phyloP scores from a whole-genome alignment of 23 red algal species.

The Gracilaria vermiculophylla region DNA sequence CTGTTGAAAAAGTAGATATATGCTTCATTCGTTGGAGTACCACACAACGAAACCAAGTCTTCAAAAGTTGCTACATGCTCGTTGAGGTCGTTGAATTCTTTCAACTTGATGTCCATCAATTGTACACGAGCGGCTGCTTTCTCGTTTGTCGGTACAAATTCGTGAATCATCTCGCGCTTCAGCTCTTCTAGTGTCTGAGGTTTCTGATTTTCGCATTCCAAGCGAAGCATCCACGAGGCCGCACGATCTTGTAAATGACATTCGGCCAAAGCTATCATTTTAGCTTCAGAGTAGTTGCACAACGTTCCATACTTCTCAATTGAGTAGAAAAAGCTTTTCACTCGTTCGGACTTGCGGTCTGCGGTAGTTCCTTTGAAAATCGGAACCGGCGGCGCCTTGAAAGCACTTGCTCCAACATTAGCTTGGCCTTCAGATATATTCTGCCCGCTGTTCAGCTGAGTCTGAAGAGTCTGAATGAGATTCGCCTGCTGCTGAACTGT shows the following conservation, averaged over 20 bases:
- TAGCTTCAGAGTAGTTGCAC: conserved; percentile 5
- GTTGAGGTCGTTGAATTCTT: neutral
- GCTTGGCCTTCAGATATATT: neutral
- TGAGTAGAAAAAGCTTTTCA: conserved; percentile 3
- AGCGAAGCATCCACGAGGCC: conserved; percentile 4
- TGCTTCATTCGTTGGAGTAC: conserved; percentile 20
- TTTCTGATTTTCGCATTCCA: conserved; percentile 10
- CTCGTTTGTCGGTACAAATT: conserved; percentile 34
- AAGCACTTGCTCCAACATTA: neutral
- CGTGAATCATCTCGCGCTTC: neutral
- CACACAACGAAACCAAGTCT: neutral
- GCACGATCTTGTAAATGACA: conserved; percentile 34
- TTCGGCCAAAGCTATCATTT: conserved; percentile 20
- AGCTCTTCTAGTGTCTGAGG: neutral
- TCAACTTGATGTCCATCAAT: conserved; percentile 25
- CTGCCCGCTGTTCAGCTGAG: neutral
- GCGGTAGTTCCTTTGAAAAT: conserved; percentile 3
- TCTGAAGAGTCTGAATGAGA: neutral
- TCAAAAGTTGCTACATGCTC: conserved; percentile 10
- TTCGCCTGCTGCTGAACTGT: neutral
- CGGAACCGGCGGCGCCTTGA: conserved; percentile 27
- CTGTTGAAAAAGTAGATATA: too few species aligned
- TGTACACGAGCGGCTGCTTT: conserved; percentile 15
- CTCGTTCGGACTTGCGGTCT: conserved; percentile 3
- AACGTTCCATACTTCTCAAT: neutral